Conservation (phyloP, 2,329 filamentous ascomycete genomes). For the Cladosporium sp. region DNA sequence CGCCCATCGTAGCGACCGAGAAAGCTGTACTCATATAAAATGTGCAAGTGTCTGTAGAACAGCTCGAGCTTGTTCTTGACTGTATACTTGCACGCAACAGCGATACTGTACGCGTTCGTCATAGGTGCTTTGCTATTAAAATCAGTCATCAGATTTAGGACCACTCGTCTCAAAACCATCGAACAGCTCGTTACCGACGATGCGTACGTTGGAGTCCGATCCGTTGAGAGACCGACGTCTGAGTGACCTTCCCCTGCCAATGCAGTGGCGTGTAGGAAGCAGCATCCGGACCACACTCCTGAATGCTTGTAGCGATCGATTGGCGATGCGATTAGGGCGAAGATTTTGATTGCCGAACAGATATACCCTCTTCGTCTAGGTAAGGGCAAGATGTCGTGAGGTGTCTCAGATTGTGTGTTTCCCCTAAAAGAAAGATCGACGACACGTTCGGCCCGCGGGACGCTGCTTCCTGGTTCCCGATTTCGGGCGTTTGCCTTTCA, state of each 20-base stretch:
- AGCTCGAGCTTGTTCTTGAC: too few relatives aligned
- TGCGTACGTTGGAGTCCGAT: neutral
- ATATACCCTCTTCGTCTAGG: neutral
- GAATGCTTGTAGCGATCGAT: neutral
- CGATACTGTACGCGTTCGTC: too few relatives aligned
- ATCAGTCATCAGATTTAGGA: neutral
- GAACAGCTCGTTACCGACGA: neutral
- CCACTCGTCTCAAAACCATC: neutral
- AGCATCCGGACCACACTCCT: neutral
- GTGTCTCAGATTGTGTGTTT: neutral
- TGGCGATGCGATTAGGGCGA: neutral
- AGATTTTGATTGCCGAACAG: neutral
- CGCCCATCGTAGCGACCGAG: too few relatives aligned
- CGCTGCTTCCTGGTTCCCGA: neutral
- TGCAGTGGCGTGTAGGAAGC: neutral
- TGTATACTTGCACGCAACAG: too few relatives aligned
- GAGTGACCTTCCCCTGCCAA: neutral
- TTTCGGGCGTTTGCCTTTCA: neutral
- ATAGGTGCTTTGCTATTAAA: neutral
- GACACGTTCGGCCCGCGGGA: neutral
- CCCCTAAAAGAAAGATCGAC: neutral
- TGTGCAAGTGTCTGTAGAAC: too few relatives aligned
- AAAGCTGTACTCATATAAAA: too few relatives aligned
- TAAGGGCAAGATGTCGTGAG: neutral
- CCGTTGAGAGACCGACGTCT: neutral